Evolutionary conservation across 352 stramenopile genomes (phyloP).

Genomic region (Thalassiosira hispida): DNA sequence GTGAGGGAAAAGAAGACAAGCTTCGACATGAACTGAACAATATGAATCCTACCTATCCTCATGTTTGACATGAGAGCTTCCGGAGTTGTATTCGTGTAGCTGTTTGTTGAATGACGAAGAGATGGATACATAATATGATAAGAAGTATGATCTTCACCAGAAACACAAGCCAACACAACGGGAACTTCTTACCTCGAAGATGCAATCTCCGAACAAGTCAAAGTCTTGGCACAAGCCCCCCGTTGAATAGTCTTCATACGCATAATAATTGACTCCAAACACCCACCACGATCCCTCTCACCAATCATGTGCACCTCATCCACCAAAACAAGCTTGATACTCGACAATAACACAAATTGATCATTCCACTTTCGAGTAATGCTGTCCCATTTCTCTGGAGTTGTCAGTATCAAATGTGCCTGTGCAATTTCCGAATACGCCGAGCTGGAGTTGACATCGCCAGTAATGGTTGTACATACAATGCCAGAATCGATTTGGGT

Average conservation of each 20-base stretch:
- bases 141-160: too few species aligned
- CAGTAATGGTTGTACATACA: slow-evolving; percentile 94
- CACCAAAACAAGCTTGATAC: slow-evolving; percentile 90
- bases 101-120: slow-evolving; percentile 17
- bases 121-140: too few species aligned
- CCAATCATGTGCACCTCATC: slow-evolving; percentile 98
- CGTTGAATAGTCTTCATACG: slow-evolving; percentile 83
- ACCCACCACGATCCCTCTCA: slow-evolving; percentile 91
- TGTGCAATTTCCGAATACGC: slow-evolving; percentile 89
- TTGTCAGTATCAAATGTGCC: slow-evolving; percentile 95
- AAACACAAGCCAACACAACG: too few species aligned
- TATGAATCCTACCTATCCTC: slow-evolving; percentile 63
- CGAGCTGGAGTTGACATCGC: slow-evolving; percentile 90
- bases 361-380: slow-evolving; percentile 91
- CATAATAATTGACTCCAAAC: slow-evolving; percentile 96
- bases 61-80: slow-evolving; percentile 85
- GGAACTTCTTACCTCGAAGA: slow-evolving; percentile 64
- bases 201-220: slow-evolving; percentile 40
- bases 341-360: slow-evolving; percentile 77
- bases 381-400: slow-evolving; percentile 97
- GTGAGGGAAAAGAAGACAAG: background rate
- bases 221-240: slow-evolving; percentile 46
- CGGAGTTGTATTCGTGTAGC: slow-evolving; percentile 60
- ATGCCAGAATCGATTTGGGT: slow-evolving; percentile 88
- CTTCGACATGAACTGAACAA: background rate